Base-by-base conservation (phyloP, 2,329 filamentous ascomycete species). In the Fusarium redolens region DNA sequence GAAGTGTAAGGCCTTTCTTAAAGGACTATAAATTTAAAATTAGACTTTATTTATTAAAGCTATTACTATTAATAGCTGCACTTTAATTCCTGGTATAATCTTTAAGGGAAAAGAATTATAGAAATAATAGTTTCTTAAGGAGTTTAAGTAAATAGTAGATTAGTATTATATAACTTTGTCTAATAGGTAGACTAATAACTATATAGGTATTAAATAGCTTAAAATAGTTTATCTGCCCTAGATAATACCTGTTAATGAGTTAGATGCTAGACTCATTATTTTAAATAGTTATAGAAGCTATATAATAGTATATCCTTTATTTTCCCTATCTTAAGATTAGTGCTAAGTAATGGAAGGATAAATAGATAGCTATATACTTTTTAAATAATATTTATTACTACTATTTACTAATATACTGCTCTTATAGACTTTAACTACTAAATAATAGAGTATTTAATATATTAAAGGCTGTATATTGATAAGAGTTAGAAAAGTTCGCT, bases 101-200 rank as follows among this genome's bases (percentile, higher is more conserved):
- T 70, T 70, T 8, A 66, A 63, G 22, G 59, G 63, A 4, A 70
- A 66, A 52, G n/a, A 60, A 40, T 58, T 70, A 2, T 55, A 66
- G 33, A 45, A 62, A 56, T 48, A 67, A 43, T 70, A 43, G 58
- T 66, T 70, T 60, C 18, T 66, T n/a, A 28, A 67, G 1, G 58
- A 70, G 31, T 48, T 70, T 20, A 51, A 56, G 54, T 9, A 63
- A 35, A 43, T 69, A 58, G 61, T 44, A 14, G 57, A 69, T 45
- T 65, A 44, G 45, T 48, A 61, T 52, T 69, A 65, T 15, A 65
- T 68, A 30, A 64, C 47, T 3, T 65, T 38, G 12, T 33, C n/a
- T 3, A 68, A 57, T 35, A 43, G 60, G 31, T 64, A 30, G 65
- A 68, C 65, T 25, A 28, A 60, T 33, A 18, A 68, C 48, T 35